Percentiles rank a stretch among this genome's conserved stretches.
Evolutionary conservation across 2,329 filamentous ascomycete species (phyloP).

Genomic region (Fusarium sulawesiense): DNA sequence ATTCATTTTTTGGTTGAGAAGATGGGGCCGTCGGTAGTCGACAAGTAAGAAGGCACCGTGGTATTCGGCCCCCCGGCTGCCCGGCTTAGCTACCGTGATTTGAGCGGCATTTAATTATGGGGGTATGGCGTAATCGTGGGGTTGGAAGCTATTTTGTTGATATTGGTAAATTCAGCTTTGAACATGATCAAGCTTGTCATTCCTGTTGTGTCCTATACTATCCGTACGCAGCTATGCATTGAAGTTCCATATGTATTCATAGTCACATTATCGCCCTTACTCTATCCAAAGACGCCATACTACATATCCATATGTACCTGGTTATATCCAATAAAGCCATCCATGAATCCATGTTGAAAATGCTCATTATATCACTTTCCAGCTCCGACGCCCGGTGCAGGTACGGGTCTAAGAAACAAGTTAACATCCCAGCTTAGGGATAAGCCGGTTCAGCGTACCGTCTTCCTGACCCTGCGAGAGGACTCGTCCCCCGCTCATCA

Average conservation of each 20-base stretch:
- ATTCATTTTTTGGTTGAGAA: constrained; percentile 29
- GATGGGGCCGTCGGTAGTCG: constrained; percentile 3
- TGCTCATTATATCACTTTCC: constrained; percentile 12
- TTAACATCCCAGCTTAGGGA: constrained; percentile 28
- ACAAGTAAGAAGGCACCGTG: not conserved
- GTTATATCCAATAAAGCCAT: constrained; percentile 5
- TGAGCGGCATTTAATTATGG: constrained; percentile 24
- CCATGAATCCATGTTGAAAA: not conserved
- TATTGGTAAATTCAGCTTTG: not conserved
- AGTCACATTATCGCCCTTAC: constrained; percentile 21
- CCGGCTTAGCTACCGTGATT: constrained; percentile 22
- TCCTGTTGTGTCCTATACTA: not conserved
- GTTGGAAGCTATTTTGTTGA: constrained; percentile 16
- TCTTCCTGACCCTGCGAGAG: constrained; percentile 52
- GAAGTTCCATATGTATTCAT: constrained; percentile 21
- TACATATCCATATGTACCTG: constrained; percentile 13
- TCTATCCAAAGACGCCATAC: constrained; percentile 27
- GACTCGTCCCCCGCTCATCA: constrained; percentile 48
- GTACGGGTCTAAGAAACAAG: constrained; percentile 1
- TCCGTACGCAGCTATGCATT: not conserved
- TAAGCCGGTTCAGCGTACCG: constrained; percentile 55
- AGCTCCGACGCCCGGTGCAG: not conserved
- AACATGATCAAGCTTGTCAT: not conserved
- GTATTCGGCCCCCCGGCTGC: constrained; percentile 24
- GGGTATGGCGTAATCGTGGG: constrained; percentile 31